Evolutionary conservation across 371 early-diverging fungal species (phyloP).

Genomic region (Mucor irregularis): DNA sequence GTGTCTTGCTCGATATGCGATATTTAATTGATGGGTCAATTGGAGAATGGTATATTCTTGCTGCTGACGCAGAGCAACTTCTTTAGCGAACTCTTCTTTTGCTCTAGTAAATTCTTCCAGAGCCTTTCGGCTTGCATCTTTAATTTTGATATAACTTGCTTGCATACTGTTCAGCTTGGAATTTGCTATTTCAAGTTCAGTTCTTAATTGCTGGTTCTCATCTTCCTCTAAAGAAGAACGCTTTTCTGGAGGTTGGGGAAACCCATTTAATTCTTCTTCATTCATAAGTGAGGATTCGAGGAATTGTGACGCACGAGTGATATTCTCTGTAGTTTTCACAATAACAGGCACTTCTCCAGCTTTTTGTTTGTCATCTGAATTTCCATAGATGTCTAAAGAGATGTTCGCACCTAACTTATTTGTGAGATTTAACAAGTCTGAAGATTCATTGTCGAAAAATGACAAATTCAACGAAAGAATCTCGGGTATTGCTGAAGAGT

Average conservation of each 20-base stretch:
- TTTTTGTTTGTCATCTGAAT: conserved; percentile 7
- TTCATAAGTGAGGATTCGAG: conserved; percentile 22
- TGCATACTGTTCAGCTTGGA: conserved; percentile 26
- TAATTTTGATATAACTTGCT: conserved; percentile 34
- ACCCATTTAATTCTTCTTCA: conserved; percentile 13
- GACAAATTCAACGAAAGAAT: conserved; percentile 38
- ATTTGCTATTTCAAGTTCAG: conserved; percentile 31
- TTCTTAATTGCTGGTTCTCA: conserved; percentile 15
- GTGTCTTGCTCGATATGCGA: conserved; percentile 22
- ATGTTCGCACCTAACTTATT: conserved; percentile 41
- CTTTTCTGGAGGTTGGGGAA: conserved; percentile 8
- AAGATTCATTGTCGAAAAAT: conserved; percentile 49
- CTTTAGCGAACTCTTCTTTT: conserved; percentile 49
- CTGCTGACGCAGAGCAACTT: conserved; percentile 38
- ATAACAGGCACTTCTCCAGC: conserved; percentile 7
- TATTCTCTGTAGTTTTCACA: conserved; percentile 24
- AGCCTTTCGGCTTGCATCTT: conserved; percentile 44
- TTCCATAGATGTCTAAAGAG: conserved; percentile 18
- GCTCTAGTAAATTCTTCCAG: conserved; percentile 45
- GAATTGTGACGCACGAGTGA: conserved; percentile 24
- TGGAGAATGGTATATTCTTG: conserved; percentile 37
- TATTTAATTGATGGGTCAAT: conserved; percentile 34
- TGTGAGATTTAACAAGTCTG: conserved; percentile 43
- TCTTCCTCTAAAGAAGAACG: neutral
- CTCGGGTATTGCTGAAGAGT: conserved; percentile 3